Conservation (phyloP, 1,139 yeast species). For the Hyphopichia buzzinii region DNA sequence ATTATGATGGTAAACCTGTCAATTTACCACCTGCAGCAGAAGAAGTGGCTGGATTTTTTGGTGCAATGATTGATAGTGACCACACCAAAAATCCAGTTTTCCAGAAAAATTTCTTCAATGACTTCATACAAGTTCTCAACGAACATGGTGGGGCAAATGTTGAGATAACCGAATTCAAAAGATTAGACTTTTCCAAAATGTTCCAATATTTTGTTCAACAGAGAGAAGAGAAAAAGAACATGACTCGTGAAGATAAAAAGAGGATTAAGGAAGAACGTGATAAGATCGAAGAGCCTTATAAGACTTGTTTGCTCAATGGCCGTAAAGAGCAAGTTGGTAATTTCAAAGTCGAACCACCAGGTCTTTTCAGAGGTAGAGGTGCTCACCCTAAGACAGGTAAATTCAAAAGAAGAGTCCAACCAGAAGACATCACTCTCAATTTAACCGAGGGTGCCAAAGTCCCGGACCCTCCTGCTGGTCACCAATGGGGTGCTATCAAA, state of each 20-base stretch:
- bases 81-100: slow-evolving; percentile 87
- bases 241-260: slow-evolving; percentile 74
- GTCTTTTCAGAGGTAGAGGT: slow-evolving; percentile 93
- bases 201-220: slow-evolving; percentile 66
- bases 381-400: slow-evolving; percentile 96
- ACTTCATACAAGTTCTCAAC: slow-evolving; percentile 65
- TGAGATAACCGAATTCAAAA: slow-evolving; percentile 56
- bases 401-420: slow-evolving; percentile 74
- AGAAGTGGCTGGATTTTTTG: slow-evolving; percentile 95
- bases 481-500: slow-evolving; percentile 82
- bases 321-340: slow-evolving; percentile 91
- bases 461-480: slow-evolving; percentile 87
- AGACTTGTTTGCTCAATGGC: slow-evolving; percentile 79
- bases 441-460: slow-evolving; percentile 68
- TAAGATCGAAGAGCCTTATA: slow-evolving; percentile 73
- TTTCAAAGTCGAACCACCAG: slow-evolving; percentile 94
- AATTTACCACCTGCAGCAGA: slow-evolving; percentile 78
- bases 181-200: slow-evolving; percentile 80
- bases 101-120: slow-evolving; percentile 81
- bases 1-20: slow-evolving; percentile 75
- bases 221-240: slow-evolving; percentile 68
- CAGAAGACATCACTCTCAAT: slow-evolving; percentile 87
- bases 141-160: slow-evolving; percentile 66
- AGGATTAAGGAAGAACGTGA: slow-evolving; percentile 70
- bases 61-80: slow-evolving; percentile 83